Conservation (phyloP, 768 basidiomycete genomes). For the Ephemerocybe angulata region DNA sequence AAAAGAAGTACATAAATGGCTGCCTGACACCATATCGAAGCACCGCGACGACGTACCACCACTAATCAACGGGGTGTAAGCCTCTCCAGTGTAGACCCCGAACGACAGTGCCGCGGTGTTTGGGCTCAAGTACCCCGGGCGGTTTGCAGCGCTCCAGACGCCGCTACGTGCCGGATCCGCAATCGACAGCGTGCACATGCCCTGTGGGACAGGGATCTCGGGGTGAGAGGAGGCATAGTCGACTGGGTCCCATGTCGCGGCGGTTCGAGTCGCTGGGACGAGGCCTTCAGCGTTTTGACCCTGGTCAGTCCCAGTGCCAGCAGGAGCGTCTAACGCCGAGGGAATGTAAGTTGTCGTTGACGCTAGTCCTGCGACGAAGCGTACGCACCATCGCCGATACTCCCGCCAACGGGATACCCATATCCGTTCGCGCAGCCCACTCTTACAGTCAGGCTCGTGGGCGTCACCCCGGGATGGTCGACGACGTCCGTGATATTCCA, state of each 20-base stretch:
- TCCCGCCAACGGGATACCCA: constrained; percentile 78
- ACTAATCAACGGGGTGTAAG: constrained; percentile 47
- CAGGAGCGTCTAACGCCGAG: too few relatives aligned
- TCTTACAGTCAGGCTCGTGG: constrained; percentile 69
- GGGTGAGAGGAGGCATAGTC: constrained; percentile 55
- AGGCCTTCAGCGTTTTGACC: constrained; percentile 41
- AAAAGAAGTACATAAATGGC: not conserved
- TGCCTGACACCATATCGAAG: not conserved
- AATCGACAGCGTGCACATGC: constrained; percentile 68
- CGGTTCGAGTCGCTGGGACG: constrained; percentile 62
- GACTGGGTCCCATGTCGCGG: constrained; percentile 71
- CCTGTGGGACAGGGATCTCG: constrained; percentile 61
- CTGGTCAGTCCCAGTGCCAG: not conserved
- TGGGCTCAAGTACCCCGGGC: constrained; percentile 58
- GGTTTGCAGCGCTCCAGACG: constrained; percentile 13
- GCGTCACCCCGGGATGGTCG: constrained; percentile 36
- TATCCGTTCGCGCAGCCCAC: constrained; percentile 79
- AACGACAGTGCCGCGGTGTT: constrained; percentile 61
- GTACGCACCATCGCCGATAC: not conserved
- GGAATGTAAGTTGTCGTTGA: too few relatives aligned
- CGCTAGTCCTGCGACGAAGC: not conserved
- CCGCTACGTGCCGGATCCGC: constrained; percentile 70
- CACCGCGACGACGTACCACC: not conserved
- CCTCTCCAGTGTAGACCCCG: constrained; percentile 71
- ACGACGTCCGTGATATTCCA: constrained; percentile 79